A percentile compares a stretch with the other conserved stretches of the same genome.
phyloP scores from a whole-genome alignment of 495 filamentous ascomycete genomes.

The Pyrenula massariospora region DNA sequence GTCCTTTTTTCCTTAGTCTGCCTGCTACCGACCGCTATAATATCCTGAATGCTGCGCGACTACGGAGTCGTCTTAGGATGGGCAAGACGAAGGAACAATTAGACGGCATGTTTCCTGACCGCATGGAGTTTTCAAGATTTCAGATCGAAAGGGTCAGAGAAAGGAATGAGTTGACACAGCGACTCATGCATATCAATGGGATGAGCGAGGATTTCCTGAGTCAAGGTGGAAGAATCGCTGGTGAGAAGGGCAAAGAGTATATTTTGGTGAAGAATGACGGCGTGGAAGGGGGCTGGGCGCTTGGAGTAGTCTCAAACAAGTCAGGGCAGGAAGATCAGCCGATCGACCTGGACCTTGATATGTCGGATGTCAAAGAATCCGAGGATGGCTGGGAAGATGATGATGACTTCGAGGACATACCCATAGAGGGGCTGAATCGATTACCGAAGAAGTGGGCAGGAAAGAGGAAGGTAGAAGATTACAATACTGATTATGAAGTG shows the following conservation, averaged over 20 bases:
- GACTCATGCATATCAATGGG: slow-evolving; percentile 87
- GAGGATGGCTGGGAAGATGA: slow-evolving; percentile 46
- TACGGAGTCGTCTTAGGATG: slow-evolving; percentile 83
- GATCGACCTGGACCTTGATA: slow-evolving; percentile 75
- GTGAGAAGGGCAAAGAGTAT: slow-evolving; percentile 86
- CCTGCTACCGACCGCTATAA: slow-evolving; percentile 90
- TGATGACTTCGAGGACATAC: slow-evolving; percentile 85
- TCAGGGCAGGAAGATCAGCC: slow-evolving; percentile 67
- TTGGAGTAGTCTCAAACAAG: slow-evolving; percentile 85
- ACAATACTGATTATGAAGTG: slow-evolving; percentile 8
- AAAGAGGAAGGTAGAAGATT: slow-evolving; percentile 3
- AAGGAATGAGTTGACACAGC: slow-evolving; percentile 88
- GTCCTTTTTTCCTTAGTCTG: slow-evolving; percentile 81
- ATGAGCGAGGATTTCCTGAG: slow-evolving; percentile 68
- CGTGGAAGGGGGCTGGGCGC: slow-evolving; percentile 91
- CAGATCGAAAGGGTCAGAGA: slow-evolving; percentile 90
- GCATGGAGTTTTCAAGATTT: slow-evolving; percentile 95
- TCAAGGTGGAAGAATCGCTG: slow-evolving; percentile 60
- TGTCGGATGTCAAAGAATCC: slow-evolving; percentile 27
- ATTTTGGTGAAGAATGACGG: slow-evolving; percentile 91
- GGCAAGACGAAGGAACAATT: slow-evolving; percentile 92
- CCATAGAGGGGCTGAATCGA: slow-evolving; percentile 85
- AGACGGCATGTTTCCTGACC: slow-evolving; percentile 89
- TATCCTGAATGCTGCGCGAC: slow-evolving; percentile 83
- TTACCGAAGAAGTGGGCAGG: slow-evolving; percentile 47